phyloP scores from a whole-genome alignment of 106 monocot genomes.

The Alisma plantagoaquatica region DNA sequence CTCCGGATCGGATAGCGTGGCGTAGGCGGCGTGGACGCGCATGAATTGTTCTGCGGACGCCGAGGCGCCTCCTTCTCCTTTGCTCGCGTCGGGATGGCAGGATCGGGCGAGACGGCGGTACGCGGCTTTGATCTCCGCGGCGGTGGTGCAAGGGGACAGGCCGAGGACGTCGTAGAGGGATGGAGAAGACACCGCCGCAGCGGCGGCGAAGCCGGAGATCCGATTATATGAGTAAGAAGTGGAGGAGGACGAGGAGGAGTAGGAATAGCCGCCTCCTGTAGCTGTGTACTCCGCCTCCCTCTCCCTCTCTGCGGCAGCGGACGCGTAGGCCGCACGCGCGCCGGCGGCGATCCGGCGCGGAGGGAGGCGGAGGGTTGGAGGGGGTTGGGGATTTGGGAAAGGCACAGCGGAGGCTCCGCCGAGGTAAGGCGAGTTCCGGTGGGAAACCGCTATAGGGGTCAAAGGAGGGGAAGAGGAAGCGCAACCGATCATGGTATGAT shows the following conservation, averaged over 20 bases:
- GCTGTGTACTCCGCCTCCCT: too few relatives aligned
- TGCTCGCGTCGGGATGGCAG: conserved; percentile 28
- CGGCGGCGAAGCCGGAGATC: not conserved
- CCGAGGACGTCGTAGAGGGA: conserved; percentile 28
- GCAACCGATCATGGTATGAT: too few relatives aligned
- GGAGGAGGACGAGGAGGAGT: too few relatives aligned
- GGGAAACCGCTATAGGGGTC: too few relatives aligned
- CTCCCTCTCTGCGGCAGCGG: not conserved
- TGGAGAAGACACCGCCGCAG: not conserved
- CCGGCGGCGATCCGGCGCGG: too few relatives aligned
- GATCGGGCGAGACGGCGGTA: conserved; percentile 38
- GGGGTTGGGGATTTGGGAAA: too few relatives aligned
- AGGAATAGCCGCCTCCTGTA: too few relatives aligned
- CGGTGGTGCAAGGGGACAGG: conserved; percentile 17
- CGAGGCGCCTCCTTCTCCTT: not conserved
- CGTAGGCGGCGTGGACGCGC: conserved; percentile 21
- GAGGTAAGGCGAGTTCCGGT: too few relatives aligned
- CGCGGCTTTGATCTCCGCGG: conserved; percentile 42
- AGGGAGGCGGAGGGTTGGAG: not conserved
- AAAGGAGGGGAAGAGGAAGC: too few relatives aligned
- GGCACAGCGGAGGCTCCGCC: too few relatives aligned
- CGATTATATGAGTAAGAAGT: not conserved
- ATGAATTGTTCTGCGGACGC: conserved; percentile 17
- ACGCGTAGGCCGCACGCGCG: not conserved
- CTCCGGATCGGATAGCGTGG: conserved; percentile 21